Evolutionary conservation across 805 yeast genomes (phyloP).

Genomic region (Isabelozyma gotoi): DNA sequence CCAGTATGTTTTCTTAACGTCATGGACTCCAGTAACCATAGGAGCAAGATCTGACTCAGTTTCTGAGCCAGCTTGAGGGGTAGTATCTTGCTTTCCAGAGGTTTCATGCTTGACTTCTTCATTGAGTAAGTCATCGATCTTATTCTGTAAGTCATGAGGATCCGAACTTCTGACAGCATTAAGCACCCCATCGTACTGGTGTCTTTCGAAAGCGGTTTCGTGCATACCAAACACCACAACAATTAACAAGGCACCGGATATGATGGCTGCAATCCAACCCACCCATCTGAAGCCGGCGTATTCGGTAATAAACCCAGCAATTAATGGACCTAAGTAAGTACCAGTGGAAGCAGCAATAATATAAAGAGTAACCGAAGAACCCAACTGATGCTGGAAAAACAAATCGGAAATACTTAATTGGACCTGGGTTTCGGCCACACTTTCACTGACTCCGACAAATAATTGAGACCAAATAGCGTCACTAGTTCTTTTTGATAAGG

Average conservation of each 20-base stretch:
- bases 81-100: not conserved
- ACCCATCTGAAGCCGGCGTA: slow-evolving; percentile 55
- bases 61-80: not conserved
- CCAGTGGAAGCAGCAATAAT: slow-evolving; percentile 54
- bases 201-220: slow-evolving; percentile 51
- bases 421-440: slow-evolving; percentile 45
- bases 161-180: slow-evolving; percentile 1
- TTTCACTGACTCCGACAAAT: slow-evolving; percentile 39
- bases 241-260: slow-evolving; percentile 44
- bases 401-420: slow-evolving; percentile 37
- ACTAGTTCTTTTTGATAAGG: slow-evolving; percentile 28
- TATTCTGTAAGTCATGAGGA: not conserved
- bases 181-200: slow-evolving; percentile 15
- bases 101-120: slow-evolving; percentile 1
- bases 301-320: slow-evolving; percentile 56
- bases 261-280: slow-evolving; percentile 45
- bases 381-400: slow-evolving; percentile 45
- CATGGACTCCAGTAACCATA: slow-evolving; percentile 25
- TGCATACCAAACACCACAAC: slow-evolving; percentile 49
- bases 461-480: slow-evolving; percentile 50
- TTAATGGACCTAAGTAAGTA: slow-evolving; percentile 56
- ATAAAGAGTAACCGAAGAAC: slow-evolving; percentile 51
- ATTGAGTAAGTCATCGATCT: slow-evolving; percentile 3
- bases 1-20: slow-evolving; percentile 25
- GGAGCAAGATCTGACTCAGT: not conserved